These are phyloP conservation scores for Nemophila menziesii DNA, from an alignment of 257 asterid genomes.

Conservation along the genomic window DNA sequence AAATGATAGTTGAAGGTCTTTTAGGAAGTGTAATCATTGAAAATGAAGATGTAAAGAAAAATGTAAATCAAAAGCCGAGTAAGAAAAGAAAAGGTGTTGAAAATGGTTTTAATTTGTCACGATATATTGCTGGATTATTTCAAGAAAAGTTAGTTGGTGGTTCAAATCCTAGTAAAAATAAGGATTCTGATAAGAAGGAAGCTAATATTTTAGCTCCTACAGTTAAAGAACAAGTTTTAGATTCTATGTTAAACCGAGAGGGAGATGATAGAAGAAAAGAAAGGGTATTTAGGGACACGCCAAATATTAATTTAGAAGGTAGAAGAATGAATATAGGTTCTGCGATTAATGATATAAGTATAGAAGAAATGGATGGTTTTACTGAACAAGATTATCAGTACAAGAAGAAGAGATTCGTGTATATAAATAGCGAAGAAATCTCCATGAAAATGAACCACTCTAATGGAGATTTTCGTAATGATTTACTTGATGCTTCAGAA, in stretches of 20 bases:
- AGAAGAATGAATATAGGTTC: slow-evolving; percentile 17
- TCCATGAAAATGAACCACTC: slow-evolving; percentile 27
- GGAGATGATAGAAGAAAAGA: slow-evolving; percentile 15
- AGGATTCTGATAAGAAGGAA: slow-evolving; percentile 19
- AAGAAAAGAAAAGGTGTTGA: slow-evolving; percentile 37
- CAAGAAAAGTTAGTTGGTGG: slow-evolving; percentile 25
- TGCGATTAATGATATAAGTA: slow-evolving; percentile 18
- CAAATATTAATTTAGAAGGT: slow-evolving; percentile 15
- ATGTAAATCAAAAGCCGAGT: slow-evolving; percentile 21
- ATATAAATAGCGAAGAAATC: slow-evolving; percentile 24
- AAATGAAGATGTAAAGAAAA: slow-evolving; percentile 28
- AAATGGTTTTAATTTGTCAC: slow-evolving; percentile 23
- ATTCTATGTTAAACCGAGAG: slow-evolving; percentile 12
- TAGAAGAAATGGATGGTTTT: slow-evolving; percentile 21
- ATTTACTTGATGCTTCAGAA: slow-evolving; percentile 27
- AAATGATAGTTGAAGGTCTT: slow-evolving; percentile 36
- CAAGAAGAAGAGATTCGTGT: slow-evolving; percentile 29
- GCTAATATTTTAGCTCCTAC: slow-evolving; percentile 36
- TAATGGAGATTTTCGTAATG: slow-evolving; percentile 33
- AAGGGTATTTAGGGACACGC: slow-evolving; percentile 16
- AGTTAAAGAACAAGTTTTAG: slow-evolving; percentile 24
- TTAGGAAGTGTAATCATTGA: slow-evolving; percentile 23
- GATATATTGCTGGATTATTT: slow-evolving; percentile 28
- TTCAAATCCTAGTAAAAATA: slow-evolving; percentile 24
- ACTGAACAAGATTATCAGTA: slow-evolving; percentile 27